Evolutionary conservation across 768 basidiomycete genomes (phyloP), one percentile per base, ranked within the genome.

Genomic region (Lactarius vividus): DNA sequence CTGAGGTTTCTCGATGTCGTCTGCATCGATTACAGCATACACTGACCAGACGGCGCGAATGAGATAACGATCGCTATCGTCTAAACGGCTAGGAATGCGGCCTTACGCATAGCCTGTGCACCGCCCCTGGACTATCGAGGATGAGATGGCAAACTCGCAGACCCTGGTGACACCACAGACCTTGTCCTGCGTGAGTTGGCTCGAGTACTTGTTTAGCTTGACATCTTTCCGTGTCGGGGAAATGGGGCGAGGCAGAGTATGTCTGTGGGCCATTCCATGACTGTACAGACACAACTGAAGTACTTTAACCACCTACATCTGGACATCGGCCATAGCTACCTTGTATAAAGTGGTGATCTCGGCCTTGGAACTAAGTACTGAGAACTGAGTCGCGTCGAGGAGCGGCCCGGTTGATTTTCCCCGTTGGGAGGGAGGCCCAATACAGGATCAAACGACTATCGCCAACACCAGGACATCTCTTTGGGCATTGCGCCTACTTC

Each of bases 1-100:
- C 82, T 94, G 92, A 61, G 93, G 86, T 74, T 92, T 94, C 63
- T 88, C 74, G 86, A 94, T 91, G 70, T 94, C 92, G 69, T 85
- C 84, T 72, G 91, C 89, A 28, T 82, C 83, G 69, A 94, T 74
- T 37, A 86, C 85, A 46, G 88, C 92, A 73, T 94, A 92, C 29
- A 94, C 92, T 91, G 64, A 69, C 42, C 20, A 20, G 23, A 53
- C 35, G 57, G 9, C 31, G 31, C 56, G 61, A 54, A 40, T 57
- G 40, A 42, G 40, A 28, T 35, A 46, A 20, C 42, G 49, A 57
- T 42, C 29, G 16, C 53, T 15, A 28, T 28, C 61, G 11, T 23
- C 61, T n/a, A 53, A 39, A 44, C 49, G 35, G 26, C n/a, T 39
- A 15, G 33, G n/a, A 20, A 64, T 8, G 46, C 49, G 23, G 23